Base-by-base conservation (phyloP, 2,329 filamentous ascomycete genomes). In the Neoascochyta sp. region DNA sequence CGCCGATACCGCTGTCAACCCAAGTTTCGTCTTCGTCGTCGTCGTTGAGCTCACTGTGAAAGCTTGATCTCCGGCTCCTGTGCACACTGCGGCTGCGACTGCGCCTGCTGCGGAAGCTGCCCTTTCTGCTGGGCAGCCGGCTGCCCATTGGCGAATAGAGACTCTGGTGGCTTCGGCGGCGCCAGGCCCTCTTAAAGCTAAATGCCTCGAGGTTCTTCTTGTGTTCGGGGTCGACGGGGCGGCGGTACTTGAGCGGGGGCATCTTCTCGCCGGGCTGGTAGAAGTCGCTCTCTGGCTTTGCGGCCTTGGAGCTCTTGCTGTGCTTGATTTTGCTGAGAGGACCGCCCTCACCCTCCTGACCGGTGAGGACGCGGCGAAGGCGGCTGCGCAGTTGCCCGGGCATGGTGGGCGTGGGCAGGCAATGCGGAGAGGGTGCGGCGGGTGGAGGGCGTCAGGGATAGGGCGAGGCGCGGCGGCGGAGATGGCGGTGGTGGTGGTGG, bases 231-330 rank as follows among this genome's bases (percentile, higher is more conserved):
- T 64, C 64, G 22, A 70, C 68, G 7, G 67, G 64, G 15, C 65
- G 60, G 22, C 69, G 63, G 49, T 73, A 73, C 42, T 73, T 73
- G 11, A 67, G 54, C 13, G 65, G 63, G 4, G 69, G 69, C 67
- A 73, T 71, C 35, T 67, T 63, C 55, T 73, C 69, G 50, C 68
- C 69, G 5, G 69, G 69, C 49, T 67, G 65, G 57, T 72, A 73
- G 43, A 69, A 64, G 36, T 67, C 67, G 47, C 57, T 63, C 12
- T 68, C 62, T 45, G 57, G 64, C 38, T 60, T 54, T 9, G 54
- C 47, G 34, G 48, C 40, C 22, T 63, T 61, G 16, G 52, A 39
- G 18, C 34, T 41, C 20, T 54, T 57, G 39, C 48, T 37, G 22
- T 45, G 49, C 34, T 46, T 49, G 24, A 49, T 48, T 17, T 49